Percentiles rank a stretch among this genome's conserved stretches.
phyloP scores from a whole-genome alignment of 345 rosid species.

The Gossypium stocksii region DNA sequence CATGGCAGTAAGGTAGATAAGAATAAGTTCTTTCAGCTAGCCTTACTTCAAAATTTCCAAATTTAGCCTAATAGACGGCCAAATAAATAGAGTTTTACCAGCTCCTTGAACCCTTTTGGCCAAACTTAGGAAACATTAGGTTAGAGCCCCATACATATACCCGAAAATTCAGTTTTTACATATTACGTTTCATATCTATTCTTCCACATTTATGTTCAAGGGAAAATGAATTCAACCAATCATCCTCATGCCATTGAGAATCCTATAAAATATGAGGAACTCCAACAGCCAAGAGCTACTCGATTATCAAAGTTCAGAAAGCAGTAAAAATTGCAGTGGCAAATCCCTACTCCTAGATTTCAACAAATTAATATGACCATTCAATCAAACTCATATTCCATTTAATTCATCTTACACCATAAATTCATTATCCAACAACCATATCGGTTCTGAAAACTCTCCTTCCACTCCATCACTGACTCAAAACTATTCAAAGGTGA shows the following conservation, averaged over 20 bases:
- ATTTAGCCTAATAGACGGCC: background rate
- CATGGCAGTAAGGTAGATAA: too few species aligned
- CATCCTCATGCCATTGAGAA: background rate
- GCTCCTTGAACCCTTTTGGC: background rate
- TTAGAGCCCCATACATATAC: background rate
- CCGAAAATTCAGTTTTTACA: background rate
- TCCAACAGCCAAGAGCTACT: background rate
- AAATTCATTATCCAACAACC: slow-evolving; percentile 7
- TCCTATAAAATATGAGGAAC: background rate
- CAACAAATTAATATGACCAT: background rate
- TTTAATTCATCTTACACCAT: background rate
- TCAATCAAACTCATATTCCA: background rate
- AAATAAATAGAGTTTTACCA: background rate
- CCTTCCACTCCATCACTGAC: background rate
- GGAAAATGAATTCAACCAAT: background rate
- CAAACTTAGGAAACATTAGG: background rate
- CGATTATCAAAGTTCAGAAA: background rate
- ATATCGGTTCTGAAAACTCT: background rate
- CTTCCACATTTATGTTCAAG: background rate
- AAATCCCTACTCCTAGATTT: background rate
- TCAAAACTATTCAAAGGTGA: background rate
- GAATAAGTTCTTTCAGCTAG: background rate
- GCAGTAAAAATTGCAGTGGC: background rate
- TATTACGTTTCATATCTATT: background rate
- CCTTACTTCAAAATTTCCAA: background rate